Evolutionary conservation across 139 green algal genomes (phyloP), one percentile per base, ranked within the genome.

Genomic region (Zygnema circumcarinatum): DNA sequence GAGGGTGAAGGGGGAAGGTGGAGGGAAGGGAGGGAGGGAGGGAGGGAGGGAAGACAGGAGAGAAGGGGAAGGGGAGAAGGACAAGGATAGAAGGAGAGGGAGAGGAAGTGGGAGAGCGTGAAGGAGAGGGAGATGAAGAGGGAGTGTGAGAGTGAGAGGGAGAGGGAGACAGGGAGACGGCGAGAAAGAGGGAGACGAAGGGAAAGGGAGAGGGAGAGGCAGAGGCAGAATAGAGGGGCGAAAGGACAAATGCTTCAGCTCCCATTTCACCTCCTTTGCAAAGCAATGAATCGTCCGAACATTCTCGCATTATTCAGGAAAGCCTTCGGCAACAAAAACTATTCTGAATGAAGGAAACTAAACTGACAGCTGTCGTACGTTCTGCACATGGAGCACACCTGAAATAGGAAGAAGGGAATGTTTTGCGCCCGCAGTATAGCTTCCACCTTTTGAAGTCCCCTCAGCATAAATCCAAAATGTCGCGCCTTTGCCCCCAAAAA

Each of bases 381-480:
- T n/a, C n/a, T n/a, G n/a, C n/a, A 72, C n/a, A n/a, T n/a, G 36
- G 25, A n/a, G 31, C 32, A 31, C 32, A 82, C 88, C 83, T 76
- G 79, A 38, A 90, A 67, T n/a, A 92, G 40, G 87, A 83, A 90
- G 47, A 93, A 91, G 11, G 88, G 88, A 20, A 93, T 84, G 75
- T 81, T 74, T 16, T 84, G 29, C 7, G 20, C 75, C 0, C 16
- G 20, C 21, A 92, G 62, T 75, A 87, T 90, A 7, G 89, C 83
- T 80, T 92, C 76, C 90, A 98, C 75, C 84, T 95, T 79, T 33
- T 81, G 74, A 74, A 98, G 92, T 0, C 94, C 96, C 7, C 94
- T 89, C 35, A 98, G 90, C 94, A 98, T 96, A 92, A 98, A 98
- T 38, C 92, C 92, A 86, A 95, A 97, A 86, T 98, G 96, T 1